Evolutionary conservation across 139 green algal genomes (phyloP).

Genomic region (Trebouxia sp.): DNA sequence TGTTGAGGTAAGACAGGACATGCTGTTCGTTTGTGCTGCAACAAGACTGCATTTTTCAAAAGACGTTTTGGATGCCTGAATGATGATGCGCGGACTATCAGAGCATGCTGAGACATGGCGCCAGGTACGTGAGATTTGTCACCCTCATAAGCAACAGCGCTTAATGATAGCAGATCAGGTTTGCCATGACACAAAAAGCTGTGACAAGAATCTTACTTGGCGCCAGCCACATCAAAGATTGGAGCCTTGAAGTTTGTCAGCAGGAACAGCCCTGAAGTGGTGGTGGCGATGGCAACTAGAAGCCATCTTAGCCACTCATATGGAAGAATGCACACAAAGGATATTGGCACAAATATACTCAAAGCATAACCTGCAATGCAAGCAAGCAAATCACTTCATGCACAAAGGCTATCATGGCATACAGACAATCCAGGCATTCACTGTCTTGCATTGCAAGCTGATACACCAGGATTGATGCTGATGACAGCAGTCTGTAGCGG

Average conservation of each 20-base stretch:
- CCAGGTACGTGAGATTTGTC: neutral
- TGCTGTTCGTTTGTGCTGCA: no score
- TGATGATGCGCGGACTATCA: no score
- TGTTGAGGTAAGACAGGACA: no score
- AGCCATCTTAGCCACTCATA: conserved; percentile 67
- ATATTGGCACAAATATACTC: conserved; percentile 79
- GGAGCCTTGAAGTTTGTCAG: conserved; percentile 66
- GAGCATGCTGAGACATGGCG: no score
- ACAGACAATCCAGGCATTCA: no score
- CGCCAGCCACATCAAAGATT: conserved; percentile 65
- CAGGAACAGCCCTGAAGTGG: conserved; percentile 68
- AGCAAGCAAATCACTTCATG: neutral
- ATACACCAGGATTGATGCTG: no score
- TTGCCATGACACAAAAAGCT: no score
- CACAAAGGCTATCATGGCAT: neutral
- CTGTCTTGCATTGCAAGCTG: no score
- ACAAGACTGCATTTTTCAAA: no score
- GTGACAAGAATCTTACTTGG: conserved; percentile 40
- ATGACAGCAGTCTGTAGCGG: no score
- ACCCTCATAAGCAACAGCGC: neutral
- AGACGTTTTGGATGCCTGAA: no score
- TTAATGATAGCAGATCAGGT: neutral
- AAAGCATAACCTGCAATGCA: conserved; percentile 68
- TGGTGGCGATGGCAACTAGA: conserved; percentile 53
- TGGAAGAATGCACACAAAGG: conserved; percentile 73